Evolutionary conservation across 2,329 filamentous ascomycete species (phyloP).

Genomic region (Fusarium phyllophilum): DNA sequence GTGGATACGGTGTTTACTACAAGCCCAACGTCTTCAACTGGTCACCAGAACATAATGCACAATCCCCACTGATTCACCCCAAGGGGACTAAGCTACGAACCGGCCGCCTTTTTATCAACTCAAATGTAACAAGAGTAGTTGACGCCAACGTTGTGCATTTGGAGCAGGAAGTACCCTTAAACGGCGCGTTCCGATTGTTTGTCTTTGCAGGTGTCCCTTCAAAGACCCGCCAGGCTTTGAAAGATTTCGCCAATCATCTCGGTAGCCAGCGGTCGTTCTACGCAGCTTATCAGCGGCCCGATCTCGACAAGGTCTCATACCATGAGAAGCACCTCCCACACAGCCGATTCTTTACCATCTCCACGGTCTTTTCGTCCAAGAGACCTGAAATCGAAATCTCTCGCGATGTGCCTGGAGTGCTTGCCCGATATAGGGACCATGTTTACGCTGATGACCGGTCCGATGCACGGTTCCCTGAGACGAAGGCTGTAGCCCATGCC

Average conservation of each 20-base stretch:
- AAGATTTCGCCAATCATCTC: constrained; percentile 75
- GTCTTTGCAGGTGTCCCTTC: constrained; percentile 80
- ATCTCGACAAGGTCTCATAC: constrained; percentile 72
- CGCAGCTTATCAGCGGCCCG: constrained; percentile 68
- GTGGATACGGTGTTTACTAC: constrained; percentile 90
- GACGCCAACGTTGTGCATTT: constrained; percentile 92
- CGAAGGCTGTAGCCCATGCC: constrained; percentile 79
- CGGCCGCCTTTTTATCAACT: constrained; percentile 79
- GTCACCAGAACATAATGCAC: constrained; percentile 76
- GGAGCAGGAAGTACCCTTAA: constrained; percentile 88
- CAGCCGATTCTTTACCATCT: constrained; percentile 82
- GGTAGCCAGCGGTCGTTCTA: constrained; percentile 77
- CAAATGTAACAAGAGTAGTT: constrained; percentile 85
- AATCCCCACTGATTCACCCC: constrained; percentile 76
- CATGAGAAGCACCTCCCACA: constrained; percentile 89
- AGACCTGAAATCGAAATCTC: constrained; percentile 78
- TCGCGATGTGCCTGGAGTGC: constrained; percentile 73
- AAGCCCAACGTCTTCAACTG: constrained; percentile 86
- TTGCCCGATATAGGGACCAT: constrained; percentile 82
- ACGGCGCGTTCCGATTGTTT: constrained; percentile 88
- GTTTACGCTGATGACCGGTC: constrained; percentile 87
- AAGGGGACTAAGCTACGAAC: constrained; percentile 72
- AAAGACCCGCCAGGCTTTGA: constrained; percentile 69
- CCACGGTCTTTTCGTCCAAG: constrained; percentile 76
- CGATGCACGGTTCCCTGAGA: constrained; percentile 75